These are phyloP conservation scores for Podosphaera leucotricha DNA, from an alignment of 2,329 filamentous ascomycete genomes.

Conservation along the genomic window DNA sequence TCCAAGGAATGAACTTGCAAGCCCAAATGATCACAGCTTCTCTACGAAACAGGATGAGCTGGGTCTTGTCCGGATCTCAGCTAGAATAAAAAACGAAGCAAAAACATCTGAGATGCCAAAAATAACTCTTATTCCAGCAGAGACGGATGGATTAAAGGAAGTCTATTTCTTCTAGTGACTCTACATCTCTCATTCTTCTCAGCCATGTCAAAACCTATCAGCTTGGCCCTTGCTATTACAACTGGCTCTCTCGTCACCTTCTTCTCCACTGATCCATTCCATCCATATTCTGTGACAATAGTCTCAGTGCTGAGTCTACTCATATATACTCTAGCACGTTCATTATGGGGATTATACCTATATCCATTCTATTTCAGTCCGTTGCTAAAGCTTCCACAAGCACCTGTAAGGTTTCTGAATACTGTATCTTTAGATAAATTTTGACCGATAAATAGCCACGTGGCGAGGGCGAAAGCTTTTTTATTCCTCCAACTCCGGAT, in stretches of 20 bases:
- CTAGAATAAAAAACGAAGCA: not conserved
- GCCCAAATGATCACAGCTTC: not conserved
- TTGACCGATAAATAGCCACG: slow-evolving; percentile 1
- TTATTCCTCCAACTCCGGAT: slow-evolving; percentile 1
- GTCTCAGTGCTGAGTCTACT: not conserved
- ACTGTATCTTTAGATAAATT: not conserved
- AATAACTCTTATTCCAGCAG: not conserved
- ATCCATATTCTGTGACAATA: slow-evolving; percentile 2
- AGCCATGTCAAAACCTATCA: slow-evolving; percentile 1
- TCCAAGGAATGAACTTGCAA: not conserved
- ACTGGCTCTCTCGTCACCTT: not conserved
- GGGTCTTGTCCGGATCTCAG: not conserved
- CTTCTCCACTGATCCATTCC: not conserved
- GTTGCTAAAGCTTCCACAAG: slow-evolving; percentile 3
- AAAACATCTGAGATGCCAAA: too few relatives aligned
- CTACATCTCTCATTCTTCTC: not conserved
- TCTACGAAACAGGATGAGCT: not conserved
- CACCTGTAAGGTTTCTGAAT: slow-evolving; percentile 3
- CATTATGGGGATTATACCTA: slow-evolving; percentile 4
- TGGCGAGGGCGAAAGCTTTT: slow-evolving; percentile 2
- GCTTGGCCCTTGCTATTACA: not conserved
- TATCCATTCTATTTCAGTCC: slow-evolving; percentile 6
- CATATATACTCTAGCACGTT: slow-evolving; percentile 2
- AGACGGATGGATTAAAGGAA: not conserved
- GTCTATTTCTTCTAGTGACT: not conserved